Conservation (phyloP, 1,139 yeast species). For the Protomyces inouyei region DNA sequence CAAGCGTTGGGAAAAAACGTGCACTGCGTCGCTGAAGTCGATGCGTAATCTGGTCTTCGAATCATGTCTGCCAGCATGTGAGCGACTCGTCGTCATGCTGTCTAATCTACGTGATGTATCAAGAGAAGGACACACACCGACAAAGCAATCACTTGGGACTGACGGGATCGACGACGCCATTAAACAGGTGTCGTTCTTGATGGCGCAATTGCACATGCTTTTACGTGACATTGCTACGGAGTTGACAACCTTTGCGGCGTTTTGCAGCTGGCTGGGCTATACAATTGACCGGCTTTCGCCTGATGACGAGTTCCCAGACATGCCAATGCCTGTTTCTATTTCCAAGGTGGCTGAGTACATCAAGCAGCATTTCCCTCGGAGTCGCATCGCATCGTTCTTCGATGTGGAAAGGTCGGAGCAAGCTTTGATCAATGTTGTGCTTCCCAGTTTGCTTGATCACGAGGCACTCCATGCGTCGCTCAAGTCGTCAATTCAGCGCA, state of each 20-base stretch:
- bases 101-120: constrained; percentile 46
- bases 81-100: constrained; percentile 50
- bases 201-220: constrained; percentile 19
- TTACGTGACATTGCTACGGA: constrained; percentile 26
- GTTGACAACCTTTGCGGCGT: constrained; percentile 27
- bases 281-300: constrained; percentile 28
- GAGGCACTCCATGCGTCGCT: background rate
- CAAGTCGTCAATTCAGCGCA: constrained; percentile 3
- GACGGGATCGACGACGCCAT: background rate
- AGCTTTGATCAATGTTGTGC: background rate
- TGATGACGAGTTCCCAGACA: constrained; percentile 24
- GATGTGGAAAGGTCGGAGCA: background rate
- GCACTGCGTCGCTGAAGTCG: constrained; percentile 48
- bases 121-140: background rate
- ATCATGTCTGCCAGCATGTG: constrained; percentile 53
- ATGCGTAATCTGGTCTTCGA: constrained; percentile 47
- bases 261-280: constrained; percentile 32
- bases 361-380: constrained; percentile 13
- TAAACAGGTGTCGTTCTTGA: background rate
- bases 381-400: constrained; percentile 1
- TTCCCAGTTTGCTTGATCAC: background rate
- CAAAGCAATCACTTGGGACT: background rate
- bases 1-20: constrained; percentile 52
- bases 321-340: constrained; percentile 27
- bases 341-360: constrained; percentile 28